Conservation (phyloP, 2,329 filamentous ascomycete genomes). For the Colletotrichum falcatum region DNA sequence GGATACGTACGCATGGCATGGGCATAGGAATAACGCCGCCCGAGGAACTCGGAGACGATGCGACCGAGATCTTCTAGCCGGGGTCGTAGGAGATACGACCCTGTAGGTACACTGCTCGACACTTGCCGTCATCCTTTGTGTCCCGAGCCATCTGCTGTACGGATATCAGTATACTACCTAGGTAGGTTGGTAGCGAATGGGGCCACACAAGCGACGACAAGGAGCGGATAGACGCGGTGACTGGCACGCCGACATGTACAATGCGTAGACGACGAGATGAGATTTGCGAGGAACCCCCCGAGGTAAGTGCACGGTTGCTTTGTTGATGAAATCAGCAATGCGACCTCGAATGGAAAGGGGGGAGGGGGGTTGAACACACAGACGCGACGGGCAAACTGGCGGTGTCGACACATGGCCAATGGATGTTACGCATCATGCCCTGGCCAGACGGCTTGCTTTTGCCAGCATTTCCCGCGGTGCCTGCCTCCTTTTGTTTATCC, state of each 20-base stretch:
- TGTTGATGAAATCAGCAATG: constrained; percentile 30
- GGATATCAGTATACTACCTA: too few relatives aligned
- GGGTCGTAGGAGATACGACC: constrained; percentile 10
- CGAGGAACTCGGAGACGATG: constrained; percentile 7
- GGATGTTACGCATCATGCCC: background rate
- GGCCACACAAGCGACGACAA: constrained; percentile 17
- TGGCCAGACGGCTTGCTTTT: background rate
- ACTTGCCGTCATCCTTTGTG: constrained; percentile 1
- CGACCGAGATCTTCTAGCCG: constrained; percentile 13
- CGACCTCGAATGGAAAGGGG: constrained; percentile 1
- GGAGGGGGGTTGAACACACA: constrained; percentile 3
- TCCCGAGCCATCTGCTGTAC: constrained; percentile 8
- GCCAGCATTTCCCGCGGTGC: background rate
- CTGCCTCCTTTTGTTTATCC: background rate
- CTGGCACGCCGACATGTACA: background rate
- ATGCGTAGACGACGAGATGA: constrained; percentile 14
- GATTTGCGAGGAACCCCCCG: constrained; percentile 38
- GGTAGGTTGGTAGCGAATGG: constrained; percentile 7
- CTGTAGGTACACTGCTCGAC: constrained; percentile 20
- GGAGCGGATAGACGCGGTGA: constrained; percentile 23
- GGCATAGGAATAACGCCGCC: background rate
- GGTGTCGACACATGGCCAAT: constrained; percentile 7
- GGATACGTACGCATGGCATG: constrained; percentile 19
- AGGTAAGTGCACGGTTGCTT: constrained; percentile 31
- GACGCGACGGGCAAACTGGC: constrained; percentile 1